A percentile compares a stretch with the other conserved stretches of the same genome.
Evolutionary conservation across 768 basidiomycete genomes (phyloP).

Genomic region (Rhodosporidiobolus sp.): DNA sequence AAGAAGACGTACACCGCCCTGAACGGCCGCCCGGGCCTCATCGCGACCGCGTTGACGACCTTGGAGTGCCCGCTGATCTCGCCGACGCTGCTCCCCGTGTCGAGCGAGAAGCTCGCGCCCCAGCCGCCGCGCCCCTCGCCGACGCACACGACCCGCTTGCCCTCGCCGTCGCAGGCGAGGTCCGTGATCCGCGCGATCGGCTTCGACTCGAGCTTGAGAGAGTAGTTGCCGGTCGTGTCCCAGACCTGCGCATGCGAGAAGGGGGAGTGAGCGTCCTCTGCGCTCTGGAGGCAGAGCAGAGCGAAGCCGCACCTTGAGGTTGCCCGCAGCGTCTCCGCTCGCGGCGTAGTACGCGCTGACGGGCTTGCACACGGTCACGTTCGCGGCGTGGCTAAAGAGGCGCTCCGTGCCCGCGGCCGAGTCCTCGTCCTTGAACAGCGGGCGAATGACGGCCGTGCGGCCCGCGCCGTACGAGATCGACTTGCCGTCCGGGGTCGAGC

Average conservation of each 20-base stretch:
- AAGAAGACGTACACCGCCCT: slow-evolving; percentile 22
- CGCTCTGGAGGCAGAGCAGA: not conserved
- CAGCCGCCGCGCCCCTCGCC: slow-evolving; percentile 67
- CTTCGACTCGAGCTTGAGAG: slow-evolving; percentile 47
- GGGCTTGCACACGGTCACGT: slow-evolving; percentile 21
- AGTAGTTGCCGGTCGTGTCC: slow-evolving; percentile 85
- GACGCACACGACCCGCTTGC: slow-evolving; percentile 86
- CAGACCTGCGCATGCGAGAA: slow-evolving; percentile 57
- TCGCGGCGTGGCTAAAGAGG: slow-evolving; percentile 19
- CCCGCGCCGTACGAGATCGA: slow-evolving; percentile 29
- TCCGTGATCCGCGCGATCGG: slow-evolving; percentile 59
- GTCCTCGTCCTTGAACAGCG: not conserved
- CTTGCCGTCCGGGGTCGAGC: slow-evolving; percentile 19
- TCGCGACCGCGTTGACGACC: slow-evolving; percentile 48
- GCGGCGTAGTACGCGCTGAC: slow-evolving; percentile 71
- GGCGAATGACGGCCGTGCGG: slow-evolving; percentile 26
- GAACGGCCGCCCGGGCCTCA: slow-evolving; percentile 27
- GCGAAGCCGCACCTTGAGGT: slow-evolving; percentile 48
- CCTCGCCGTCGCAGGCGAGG: slow-evolving; percentile 92
- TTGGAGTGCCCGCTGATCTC: slow-evolving; percentile 88
- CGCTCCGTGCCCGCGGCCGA: not conserved
- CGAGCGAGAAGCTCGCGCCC: slow-evolving; percentile 49
- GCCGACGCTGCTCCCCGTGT: slow-evolving; percentile 60
- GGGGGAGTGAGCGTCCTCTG: not conserved
- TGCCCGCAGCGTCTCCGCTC: slow-evolving; percentile 77